phyloP scores from a whole-genome alignment of 2,329 filamentous ascomycete genomes.

The Juglanconis juglandina region DNA sequence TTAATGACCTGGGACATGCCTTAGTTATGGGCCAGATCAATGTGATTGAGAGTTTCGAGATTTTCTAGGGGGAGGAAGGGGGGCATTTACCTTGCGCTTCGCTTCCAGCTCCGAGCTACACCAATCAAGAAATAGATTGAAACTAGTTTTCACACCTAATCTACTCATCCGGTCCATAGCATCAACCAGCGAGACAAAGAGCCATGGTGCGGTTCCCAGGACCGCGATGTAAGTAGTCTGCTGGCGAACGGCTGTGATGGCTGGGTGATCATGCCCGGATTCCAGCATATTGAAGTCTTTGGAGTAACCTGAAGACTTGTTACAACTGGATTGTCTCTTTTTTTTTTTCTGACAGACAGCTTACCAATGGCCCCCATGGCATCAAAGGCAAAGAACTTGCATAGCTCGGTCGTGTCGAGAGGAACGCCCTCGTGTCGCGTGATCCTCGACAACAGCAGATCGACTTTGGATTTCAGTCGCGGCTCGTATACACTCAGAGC shows the following conservation, averaged over 20 bases:
- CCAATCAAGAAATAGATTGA: background rate
- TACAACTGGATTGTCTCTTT: background rate
- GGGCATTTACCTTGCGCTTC: background rate
- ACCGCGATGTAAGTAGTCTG: background rate
- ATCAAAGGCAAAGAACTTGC: background rate
- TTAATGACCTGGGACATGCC: background rate
- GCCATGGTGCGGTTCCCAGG: background rate
- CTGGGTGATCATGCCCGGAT: background rate
- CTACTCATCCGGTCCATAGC: background rate
- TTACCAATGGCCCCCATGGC: background rate
- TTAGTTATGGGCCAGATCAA: background rate
- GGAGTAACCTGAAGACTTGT: background rate
- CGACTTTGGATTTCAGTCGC: background rate
- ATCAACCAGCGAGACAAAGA: background rate
- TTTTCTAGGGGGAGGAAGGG: background rate
- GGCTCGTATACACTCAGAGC: background rate
- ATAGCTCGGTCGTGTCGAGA: background rate
- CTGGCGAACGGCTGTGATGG: background rate
- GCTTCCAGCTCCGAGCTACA: background rate
- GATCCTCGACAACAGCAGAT: background rate
- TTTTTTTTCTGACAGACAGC: background rate
- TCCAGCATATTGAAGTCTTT: background rate
- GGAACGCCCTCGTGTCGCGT: background rate
- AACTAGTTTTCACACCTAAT: background rate
- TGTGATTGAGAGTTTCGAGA: background rate